phyloP scores from a whole-genome alignment of 2,329 filamentous ascomycete genomes.

The Ascosphaera apis region DNA sequence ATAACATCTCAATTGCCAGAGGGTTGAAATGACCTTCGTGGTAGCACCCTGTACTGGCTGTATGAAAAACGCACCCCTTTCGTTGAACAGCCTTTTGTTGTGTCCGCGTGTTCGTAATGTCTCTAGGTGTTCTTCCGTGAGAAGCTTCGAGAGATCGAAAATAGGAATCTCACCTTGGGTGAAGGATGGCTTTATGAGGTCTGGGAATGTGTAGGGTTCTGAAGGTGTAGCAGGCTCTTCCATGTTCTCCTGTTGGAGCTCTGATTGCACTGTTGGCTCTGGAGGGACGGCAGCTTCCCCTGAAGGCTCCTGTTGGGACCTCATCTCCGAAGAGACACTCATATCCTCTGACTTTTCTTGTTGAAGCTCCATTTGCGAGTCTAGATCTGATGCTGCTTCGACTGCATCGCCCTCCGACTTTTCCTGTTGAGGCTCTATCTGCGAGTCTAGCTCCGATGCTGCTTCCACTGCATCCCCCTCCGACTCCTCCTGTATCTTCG shows the following conservation, averaged over 20 bases:
- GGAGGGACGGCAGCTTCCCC: too few relatives aligned
- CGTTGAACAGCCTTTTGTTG: conserved; percentile 6
- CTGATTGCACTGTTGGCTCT: not conserved
- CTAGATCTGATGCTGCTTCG: too few relatives aligned
- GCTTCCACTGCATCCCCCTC: too few relatives aligned
- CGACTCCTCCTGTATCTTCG: too few relatives aligned
- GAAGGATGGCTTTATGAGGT: conserved; percentile 12
- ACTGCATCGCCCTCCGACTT: too few relatives aligned
- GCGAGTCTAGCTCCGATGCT: too few relatives aligned
- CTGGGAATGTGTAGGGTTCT: conserved; percentile 6
- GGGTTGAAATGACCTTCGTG: conserved; percentile 12
- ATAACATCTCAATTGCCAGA: conserved; percentile 19
- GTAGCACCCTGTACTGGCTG: conserved; percentile 11
- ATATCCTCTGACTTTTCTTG: too few relatives aligned
- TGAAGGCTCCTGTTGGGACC: too few relatives aligned
- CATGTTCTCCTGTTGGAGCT: not conserved
- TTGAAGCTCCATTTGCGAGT: too few relatives aligned
- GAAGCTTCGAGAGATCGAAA: conserved; percentile 14
- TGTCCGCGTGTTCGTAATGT: conserved; percentile 10
- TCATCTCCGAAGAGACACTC: too few relatives aligned
- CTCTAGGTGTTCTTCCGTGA: conserved; percentile 12
- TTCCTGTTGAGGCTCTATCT: too few relatives aligned
- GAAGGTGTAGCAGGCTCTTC: not conserved
- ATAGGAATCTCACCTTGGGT: conserved; percentile 13
- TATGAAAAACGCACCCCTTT: conserved; percentile 15